A percentile compares a stretch with the other conserved stretches of the same genome.
Evolutionary conservation across 495 filamentous ascomycete genomes (phyloP).

Genomic region (Hypoxylon lenormandii): DNA sequence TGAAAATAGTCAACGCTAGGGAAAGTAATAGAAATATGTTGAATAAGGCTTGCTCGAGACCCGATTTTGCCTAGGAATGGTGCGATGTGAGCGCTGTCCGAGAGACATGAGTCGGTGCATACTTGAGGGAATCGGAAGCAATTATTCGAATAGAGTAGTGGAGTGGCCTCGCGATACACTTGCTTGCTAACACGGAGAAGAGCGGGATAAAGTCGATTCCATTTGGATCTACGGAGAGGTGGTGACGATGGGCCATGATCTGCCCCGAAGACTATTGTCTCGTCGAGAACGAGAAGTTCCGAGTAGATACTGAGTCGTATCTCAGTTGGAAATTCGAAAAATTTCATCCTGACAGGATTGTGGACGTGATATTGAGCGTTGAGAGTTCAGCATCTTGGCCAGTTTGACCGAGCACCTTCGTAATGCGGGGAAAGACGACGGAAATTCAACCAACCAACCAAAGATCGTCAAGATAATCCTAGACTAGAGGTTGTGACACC

Average conservation of each 20-base stretch:
- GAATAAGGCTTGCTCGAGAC: not conserved
- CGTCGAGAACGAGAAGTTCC: constrained; percentile 42
- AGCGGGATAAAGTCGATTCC: constrained; percentile 46
- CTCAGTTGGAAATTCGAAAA: constrained; percentile 37
- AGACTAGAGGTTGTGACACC: too few relatives aligned
- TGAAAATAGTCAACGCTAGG: too few relatives aligned
- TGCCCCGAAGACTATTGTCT: constrained; percentile 38
- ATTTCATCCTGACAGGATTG: too few relatives aligned
- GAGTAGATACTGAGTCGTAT: constrained; percentile 43
- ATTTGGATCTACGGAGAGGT: constrained; percentile 5
- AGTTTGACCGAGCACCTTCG: too few relatives aligned
- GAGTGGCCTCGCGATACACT: constrained; percentile 54
- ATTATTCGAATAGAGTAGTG: constrained; percentile 53
- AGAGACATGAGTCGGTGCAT: constrained; percentile 12
- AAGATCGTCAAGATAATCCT: too few relatives aligned
- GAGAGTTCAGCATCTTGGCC: too few relatives aligned
- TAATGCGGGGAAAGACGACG: too few relatives aligned
- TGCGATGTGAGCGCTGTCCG: constrained; percentile 1
- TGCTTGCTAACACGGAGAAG: constrained; percentile 52
- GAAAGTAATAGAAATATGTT: not conserved
- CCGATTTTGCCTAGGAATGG: not conserved
- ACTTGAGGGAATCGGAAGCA: constrained; percentile 48
- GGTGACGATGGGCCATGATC: too few relatives aligned
- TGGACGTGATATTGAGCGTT: too few relatives aligned
- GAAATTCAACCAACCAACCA: too few relatives aligned